Percentiles rank a stretch among this genome's conserved stretches.
Conservation (phyloP, 116 monocot genomes). For the Phalaenopsis hybrid region DNA sequence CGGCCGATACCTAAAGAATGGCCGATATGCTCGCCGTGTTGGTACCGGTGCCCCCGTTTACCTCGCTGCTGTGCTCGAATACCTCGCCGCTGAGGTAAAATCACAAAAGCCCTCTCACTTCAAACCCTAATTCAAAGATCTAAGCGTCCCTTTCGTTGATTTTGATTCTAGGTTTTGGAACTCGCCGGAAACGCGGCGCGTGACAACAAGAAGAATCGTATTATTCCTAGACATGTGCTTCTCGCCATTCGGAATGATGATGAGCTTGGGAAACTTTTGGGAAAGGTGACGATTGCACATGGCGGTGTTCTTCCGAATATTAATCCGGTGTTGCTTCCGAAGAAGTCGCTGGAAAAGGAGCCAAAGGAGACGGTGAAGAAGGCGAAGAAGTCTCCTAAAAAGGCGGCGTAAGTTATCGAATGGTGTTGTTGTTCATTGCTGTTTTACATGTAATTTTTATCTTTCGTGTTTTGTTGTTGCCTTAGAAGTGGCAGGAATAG, state of each 20-base stretch:
- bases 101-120: background rate
- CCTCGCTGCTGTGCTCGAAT: slow-evolving; percentile 71
- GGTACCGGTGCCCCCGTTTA: slow-evolving; percentile 66
- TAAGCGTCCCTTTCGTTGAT: background rate
- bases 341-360: slow-evolving; percentile 21
- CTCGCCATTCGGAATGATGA: slow-evolving; percentile 33
- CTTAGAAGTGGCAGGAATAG: background rate
- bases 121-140: background rate
- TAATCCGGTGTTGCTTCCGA: slow-evolving; percentile 31
- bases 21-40: slow-evolving; percentile 55
- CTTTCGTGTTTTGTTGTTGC: background rate
- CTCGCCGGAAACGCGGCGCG: slow-evolving; percentile 29
- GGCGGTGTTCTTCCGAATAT: slow-evolving; percentile 35
- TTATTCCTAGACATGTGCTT: slow-evolving; percentile 25
- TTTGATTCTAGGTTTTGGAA: slow-evolving; percentile 23
- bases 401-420: slow-evolving; percentile 9
- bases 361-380: slow-evolving; percentile 15
- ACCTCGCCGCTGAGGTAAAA: slow-evolving; percentile 63
- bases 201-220: slow-evolving; percentile 38
- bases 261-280: slow-evolving; percentile 30
- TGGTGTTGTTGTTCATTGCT: background rate
- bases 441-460: background rate
- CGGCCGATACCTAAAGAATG: slow-evolving; percentile 43
- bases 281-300: slow-evolving; percentile 29
- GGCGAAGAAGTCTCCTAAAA: slow-evolving; percentile 19